Evolutionary conservation across 352 stramenopile genomes (phyloP).

Genomic region (Elongisporangium prolatum): DNA sequence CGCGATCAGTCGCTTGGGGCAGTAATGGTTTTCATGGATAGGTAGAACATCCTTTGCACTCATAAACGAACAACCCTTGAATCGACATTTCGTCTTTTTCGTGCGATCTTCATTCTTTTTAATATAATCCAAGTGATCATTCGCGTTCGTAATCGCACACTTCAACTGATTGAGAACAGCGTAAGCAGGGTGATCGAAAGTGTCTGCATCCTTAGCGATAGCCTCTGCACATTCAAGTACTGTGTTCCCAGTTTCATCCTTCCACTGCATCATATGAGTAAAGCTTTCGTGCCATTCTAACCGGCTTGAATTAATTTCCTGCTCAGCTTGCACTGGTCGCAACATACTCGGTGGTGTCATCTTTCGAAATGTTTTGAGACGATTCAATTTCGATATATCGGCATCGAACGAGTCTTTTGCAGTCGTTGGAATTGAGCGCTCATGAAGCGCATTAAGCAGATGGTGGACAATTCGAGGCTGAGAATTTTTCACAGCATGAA

Average conservation of each 20-base stretch:
- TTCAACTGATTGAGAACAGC: conserved; percentile 36
- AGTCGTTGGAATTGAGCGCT: conserved; percentile 24
- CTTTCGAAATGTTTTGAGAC: conserved; percentile 7
- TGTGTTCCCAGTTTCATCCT: conserved; percentile 28
- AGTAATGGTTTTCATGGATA: conserved; percentile 58
- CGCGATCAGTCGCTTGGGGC: conserved; percentile 34
- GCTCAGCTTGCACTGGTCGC: not conserved
- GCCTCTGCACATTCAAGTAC: conserved; percentile 27
- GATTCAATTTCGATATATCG: conserved; percentile 8
- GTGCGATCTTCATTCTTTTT: conserved; percentile 40
- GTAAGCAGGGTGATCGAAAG: not conserved
- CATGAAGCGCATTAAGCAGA: conserved; percentile 39
- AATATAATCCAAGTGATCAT: conserved; percentile 52
- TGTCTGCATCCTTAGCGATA: not conserved
- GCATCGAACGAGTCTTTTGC: conserved; percentile 15
- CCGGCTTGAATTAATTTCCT: not conserved
- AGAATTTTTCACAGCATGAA: conserved; percentile 57
- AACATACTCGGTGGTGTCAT: not conserved
- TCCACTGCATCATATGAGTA: conserved; percentile 23
- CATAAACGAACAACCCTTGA: conserved; percentile 39
- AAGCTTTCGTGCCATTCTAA: conserved; percentile 60
- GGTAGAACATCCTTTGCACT: conserved; percentile 49
- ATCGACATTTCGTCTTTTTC: conserved; percentile 27
- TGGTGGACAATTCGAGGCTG: conserved; percentile 51
- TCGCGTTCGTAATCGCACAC: conserved; percentile 25